Base-by-base conservation (phyloP, 345 rosid genomes). In the Eutrema heterophyllum region DNA sequence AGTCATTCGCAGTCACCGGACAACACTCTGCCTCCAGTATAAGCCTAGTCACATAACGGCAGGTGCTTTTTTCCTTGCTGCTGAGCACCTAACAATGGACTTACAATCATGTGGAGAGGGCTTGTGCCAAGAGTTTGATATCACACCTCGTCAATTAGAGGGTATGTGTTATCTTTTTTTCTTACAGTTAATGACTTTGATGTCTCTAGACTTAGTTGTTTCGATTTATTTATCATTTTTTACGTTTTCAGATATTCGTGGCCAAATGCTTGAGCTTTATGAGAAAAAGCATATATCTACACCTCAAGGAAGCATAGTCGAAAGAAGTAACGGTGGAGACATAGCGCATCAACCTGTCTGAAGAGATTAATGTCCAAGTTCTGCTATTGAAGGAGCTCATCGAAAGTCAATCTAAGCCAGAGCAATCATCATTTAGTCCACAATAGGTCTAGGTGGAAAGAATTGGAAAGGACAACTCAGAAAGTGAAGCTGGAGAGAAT, bases 41-140 rank as follows among this genome's bases (percentile, higher is more conserved):
- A 84, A 81, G 89, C 97, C 97, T 72, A 88, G 84, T 79, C 97
- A 88, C 74, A 94, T 94, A 83, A 97, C 98, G 1, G 97, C 91
- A 59, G 96, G 91, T 78, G 97, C 88, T 70, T 84, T 94, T 72
- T 88, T 89, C 80, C 93, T 89, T 67, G 97, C 96, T 78, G 91
- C 91, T 41, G 81, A 91, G 82, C 80, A 86, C 81, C 88, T 87
- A 53, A 83, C 77, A 81, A 83, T 88, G 81, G 87, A 88, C 87
- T 87, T 91, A 35, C 84, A 89, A 71, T 87, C 93, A 26, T 87
- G 86, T 50, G 88, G 88, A 60, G 89, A 85, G 83, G 87, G 86
- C 80, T 89, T 88, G 91, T 82, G 86, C 90, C 95, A 88, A 78
- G 90, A 87, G 71, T 85, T 90, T 86, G 89, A 85, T 78, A 88